phyloP scores from a whole-genome alignment of 1,284 basidiomycete genomes.

The Tilletia setariae region DNA sequence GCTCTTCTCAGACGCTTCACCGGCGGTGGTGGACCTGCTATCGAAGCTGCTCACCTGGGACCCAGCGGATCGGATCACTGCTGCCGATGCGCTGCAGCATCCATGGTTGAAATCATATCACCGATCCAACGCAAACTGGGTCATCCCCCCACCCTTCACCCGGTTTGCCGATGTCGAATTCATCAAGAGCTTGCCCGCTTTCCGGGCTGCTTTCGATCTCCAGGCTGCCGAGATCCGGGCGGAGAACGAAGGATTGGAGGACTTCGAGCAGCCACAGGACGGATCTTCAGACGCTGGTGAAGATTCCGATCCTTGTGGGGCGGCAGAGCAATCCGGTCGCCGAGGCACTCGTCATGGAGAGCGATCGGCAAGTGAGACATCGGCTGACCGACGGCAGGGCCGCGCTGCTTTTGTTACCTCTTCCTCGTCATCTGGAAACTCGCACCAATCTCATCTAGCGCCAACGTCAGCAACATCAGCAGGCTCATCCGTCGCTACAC shows the following conservation, averaged over 20 bases:
- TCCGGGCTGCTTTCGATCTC: slow-evolving; percentile 42
- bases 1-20: slow-evolving; percentile 40
- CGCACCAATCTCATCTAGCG: slow-evolving; percentile 29
- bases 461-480: slow-evolving; percentile 30
- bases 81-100: slow-evolving; percentile 45
- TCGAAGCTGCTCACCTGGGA: slow-evolving; percentile 48
- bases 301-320: no score
- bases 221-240: slow-evolving; percentile 45
- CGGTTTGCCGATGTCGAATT: slow-evolving; percentile 50
- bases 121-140: slow-evolving; percentile 40
- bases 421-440: slow-evolving; percentile 30
- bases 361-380: no score
- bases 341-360: no score
- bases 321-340: no score
- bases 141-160: slow-evolving; percentile 37
- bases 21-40: slow-evolving; percentile 45
- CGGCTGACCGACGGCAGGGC: slow-evolving; percentile 16
- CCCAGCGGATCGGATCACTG: slow-evolving; percentile 46
- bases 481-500: slow-evolving; percentile 31
- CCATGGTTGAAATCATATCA: slow-evolving; percentile 52
- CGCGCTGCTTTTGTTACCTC: slow-evolving; percentile 17
- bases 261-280: background rate
- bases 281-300: background rate
- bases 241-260: slow-evolving; percentile 35
- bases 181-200: slow-evolving; percentile 42